Evolutionary conservation across 495 filamentous ascomycete species (phyloP).

Genomic region (Bryoglossum gracile): DNA sequence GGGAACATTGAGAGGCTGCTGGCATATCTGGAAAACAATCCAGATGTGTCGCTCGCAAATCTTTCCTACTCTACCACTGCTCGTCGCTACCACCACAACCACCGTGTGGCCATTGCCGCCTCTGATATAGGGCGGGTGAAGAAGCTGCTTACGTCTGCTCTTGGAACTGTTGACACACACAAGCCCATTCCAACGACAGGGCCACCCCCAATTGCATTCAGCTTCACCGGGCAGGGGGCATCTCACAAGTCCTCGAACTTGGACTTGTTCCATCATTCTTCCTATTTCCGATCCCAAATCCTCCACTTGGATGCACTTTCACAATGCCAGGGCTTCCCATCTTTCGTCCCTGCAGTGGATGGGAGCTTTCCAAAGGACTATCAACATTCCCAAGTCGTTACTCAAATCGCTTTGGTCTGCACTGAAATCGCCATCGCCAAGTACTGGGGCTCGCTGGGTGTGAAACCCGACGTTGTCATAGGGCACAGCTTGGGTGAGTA

Average conservation of each 20-base stretch:
- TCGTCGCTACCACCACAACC: conserved; percentile 65
- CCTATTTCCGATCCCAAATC: conserved; percentile 60
- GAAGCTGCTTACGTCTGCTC: not conserved
- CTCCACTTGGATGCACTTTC: conserved; percentile 61
- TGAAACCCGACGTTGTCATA: conserved; percentile 66
- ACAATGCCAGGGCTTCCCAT: conserved; percentile 61
- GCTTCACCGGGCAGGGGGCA: conserved; percentile 64
- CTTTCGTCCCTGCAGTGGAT: conserved; percentile 58
- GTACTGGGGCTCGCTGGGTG: conserved; percentile 71
- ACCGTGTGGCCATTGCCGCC: conserved; percentile 55
- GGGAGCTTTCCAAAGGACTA: conserved; percentile 47
- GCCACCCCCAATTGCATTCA: conserved; percentile 42
- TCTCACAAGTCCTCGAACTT: conserved; percentile 58
- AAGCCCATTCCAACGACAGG: not conserved
- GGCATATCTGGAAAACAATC: conserved; percentile 19
- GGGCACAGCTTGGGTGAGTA: conserved; percentile 87
- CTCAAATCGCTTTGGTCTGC: conserved; percentile 69
- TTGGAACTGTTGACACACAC: not conserved
- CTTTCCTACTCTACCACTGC: conserved; percentile 78
- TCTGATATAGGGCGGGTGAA: not conserved
- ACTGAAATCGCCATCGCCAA: conserved; percentile 79
- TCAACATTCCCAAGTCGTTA: conserved; percentile 60
- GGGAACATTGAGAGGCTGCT: conserved; percentile 42
- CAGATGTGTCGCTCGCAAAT: conserved; percentile 42
- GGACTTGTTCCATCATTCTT: conserved; percentile 55